Base-by-base conservation (phyloP, 2,329 filamentous ascomycete genomes). In the Fusarium pseudoanthophilum region DNA sequence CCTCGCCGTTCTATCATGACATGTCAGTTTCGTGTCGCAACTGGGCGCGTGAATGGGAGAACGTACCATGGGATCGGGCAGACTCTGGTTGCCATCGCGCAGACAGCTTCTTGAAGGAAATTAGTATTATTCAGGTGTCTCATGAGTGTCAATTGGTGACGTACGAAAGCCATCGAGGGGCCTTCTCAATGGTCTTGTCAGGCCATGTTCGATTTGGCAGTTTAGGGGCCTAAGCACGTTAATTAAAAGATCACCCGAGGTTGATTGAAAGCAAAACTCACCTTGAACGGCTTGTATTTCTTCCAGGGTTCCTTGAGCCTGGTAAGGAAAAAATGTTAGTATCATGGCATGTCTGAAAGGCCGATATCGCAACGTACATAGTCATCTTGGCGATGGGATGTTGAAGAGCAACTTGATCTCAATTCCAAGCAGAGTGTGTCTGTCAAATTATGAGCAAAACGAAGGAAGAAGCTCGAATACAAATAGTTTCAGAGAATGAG, bases 51-150 rank as follows among this genome's bases (percentile, higher is more conserved):
- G 16, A 7, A 52, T 43, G 37, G 4, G 4, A 20, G 24, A 21
- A 32, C 89, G 75, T 86, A 94, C 93, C 95, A 98, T 98, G 72
- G 95, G 95, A 82, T 97, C 94, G 39, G 94, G 91, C 82, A 97
- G 87, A 82, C 92, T 95, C 86, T 98, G 95, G 87, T 98, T 98
- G 64, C 95, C 95, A 86, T 98, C 95, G 79, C 95, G 88, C 58
- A 82, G 78, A 76, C 66, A 69, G 55, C 66, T 69, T 45, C 66
- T 69, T n/a, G 4, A n/a, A 30, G 21, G 24, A 16, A 26, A 56
- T 55, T 37, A 34, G 67, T 40, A 51, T 37, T 30, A 26, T 64
- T 51, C 10, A 11, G 2, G 42, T 2, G 7, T 40, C 28, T 7
- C 8, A 37, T 32, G 28, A 32, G 9, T 51, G n/a, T 24, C 42